These are phyloP conservation scores for Narthecium ossifragum DNA, from an alignment of 106 monocot species.

Conservation along the genomic window DNA sequence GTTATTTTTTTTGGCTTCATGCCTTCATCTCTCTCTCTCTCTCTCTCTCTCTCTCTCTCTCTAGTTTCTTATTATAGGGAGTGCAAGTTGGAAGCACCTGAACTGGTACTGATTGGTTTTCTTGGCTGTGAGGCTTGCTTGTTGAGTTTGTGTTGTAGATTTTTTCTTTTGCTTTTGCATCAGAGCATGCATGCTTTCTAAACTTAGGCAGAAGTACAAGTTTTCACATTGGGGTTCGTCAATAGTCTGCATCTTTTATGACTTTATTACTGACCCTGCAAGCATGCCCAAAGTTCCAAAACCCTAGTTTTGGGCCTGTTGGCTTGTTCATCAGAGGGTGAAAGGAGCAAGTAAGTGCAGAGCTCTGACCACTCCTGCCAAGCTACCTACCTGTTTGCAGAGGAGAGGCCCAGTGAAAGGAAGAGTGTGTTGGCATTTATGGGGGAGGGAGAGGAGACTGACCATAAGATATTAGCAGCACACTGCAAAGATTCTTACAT, in stretches of 20 bases:
- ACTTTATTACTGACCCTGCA: too few species aligned
- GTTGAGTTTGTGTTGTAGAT: neutral
- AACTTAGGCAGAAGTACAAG: constrained; percentile 19
- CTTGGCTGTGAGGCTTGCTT: neutral
- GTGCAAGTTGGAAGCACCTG: too few species aligned
- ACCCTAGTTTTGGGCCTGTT: constrained; percentile 11
- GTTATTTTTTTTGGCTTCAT: neutral
- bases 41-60: neutral
- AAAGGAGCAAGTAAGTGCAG: neutral
- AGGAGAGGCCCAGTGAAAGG: neutral
- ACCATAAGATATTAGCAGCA: constrained; percentile 11
- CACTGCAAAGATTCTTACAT: constrained; percentile 20
- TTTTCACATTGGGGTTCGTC: constrained; percentile 5
- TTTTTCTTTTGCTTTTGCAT: neutral
- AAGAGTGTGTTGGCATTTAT: neutral
- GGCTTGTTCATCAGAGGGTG: neutral
- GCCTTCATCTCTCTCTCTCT: neutral
- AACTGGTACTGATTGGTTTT: neutral
- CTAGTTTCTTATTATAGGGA: neutral
- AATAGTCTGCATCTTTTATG: constrained; percentile 12
- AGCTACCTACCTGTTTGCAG: neutral
- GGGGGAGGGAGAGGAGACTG: constrained; percentile 9
- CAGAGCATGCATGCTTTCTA: neutral
- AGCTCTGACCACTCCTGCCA: constrained; percentile 19
- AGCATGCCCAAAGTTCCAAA: neutral